These are phyloP conservation scores for Fusarium coffeatum DNA, from an alignment of 2,329 filamentous ascomycete genomes.

Conservation along the genomic window DNA sequence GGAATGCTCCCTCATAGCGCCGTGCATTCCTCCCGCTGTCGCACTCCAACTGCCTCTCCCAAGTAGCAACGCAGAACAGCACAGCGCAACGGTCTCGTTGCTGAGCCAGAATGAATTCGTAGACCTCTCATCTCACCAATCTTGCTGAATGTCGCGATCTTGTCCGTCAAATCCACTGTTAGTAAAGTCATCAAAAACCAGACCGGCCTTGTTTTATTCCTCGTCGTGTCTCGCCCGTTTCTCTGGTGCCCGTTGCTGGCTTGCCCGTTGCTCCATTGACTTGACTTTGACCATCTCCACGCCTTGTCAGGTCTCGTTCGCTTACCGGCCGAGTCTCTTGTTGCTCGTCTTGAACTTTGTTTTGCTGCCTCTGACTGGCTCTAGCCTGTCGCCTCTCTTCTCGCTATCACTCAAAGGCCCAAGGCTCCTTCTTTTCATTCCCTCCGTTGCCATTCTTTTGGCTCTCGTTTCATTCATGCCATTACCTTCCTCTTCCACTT, in stretches of 20 bases:
- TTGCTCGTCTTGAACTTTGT: conserved; percentile 44
- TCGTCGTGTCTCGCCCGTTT: conserved; percentile 43
- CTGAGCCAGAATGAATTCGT: conserved; percentile 42
- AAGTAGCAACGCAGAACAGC: conserved; percentile 18
- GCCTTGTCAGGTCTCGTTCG: conserved; percentile 41
- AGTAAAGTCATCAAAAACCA: conserved; percentile 17
- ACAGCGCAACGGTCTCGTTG: conserved; percentile 42
- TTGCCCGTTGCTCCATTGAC: conserved; percentile 39
- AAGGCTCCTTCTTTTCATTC: conserved; percentile 36
- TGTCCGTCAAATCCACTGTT: conserved; percentile 5
- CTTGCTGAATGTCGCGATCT: conserved; percentile 5
- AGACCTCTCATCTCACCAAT: conserved; percentile 25
- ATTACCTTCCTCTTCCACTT: conserved; percentile 34
- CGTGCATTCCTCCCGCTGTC: conserved; percentile 46
- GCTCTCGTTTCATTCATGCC: conserved; percentile 37
- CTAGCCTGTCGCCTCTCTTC: conserved; percentile 36
- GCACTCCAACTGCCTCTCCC: conserved; percentile 32
- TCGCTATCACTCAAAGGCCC: conserved; percentile 36
- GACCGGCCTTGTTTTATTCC: conserved; percentile 19
- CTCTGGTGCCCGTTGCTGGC: conserved; percentile 39
- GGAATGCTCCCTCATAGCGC: conserved; percentile 48
- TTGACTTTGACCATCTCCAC: conserved; percentile 43
- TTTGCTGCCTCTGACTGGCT: conserved; percentile 41
- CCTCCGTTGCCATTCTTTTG: conserved; percentile 33
- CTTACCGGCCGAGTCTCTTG: conserved; percentile 38